These are phyloP conservation scores for Phenoliferia sp. DNA, from an alignment of 1,284 basidiomycete genomes.

Conservation along the genomic window DNA sequence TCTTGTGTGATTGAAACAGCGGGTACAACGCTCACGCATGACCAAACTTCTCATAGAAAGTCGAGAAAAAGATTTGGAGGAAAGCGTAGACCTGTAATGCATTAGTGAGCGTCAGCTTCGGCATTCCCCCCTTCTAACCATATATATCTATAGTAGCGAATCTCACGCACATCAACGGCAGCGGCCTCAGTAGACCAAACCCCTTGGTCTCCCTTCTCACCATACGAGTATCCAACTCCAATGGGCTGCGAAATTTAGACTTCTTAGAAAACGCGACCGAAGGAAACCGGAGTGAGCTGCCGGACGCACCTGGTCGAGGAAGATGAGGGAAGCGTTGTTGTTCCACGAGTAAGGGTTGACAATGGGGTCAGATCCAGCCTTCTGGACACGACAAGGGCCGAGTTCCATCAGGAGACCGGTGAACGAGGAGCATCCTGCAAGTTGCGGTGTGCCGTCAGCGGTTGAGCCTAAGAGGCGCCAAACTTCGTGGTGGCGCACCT, in stretches of 20 bases:
- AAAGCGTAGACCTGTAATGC: conserved; percentile 36
- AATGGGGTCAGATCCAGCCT: conserved; percentile 19
- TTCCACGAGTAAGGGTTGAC: conserved; percentile 39
- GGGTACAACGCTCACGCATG: conserved; percentile 11
- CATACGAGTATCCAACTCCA: conserved; percentile 44
- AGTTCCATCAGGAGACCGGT: conserved; percentile 52
- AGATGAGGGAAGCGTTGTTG: conserved; percentile 37
- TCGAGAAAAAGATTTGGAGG: conserved; percentile 43
- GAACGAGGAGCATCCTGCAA: conserved; percentile 46
- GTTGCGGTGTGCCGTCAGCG: too few species aligned
- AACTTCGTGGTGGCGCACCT: background rate
- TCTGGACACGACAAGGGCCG: conserved; percentile 40
- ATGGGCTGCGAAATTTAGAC: conserved; percentile 27
- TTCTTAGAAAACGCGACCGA: background rate
- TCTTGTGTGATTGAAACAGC: background rate
- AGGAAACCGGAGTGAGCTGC: background rate
- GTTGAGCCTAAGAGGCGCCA: background rate
- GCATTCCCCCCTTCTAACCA: too few species aligned
- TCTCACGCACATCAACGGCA: conserved; percentile 38
- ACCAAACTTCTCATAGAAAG: conserved; percentile 38
- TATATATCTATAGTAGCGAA: background rate
- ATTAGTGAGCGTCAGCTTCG: background rate
- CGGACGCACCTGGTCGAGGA: conserved; percentile 33
- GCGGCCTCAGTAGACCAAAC: conserved; percentile 41
- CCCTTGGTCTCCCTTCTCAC: conserved; percentile 38